These are phyloP conservation scores for Martiniozyma asiatica DNA, from an alignment of 1,139 yeast species.

Conservation along the genomic window DNA sequence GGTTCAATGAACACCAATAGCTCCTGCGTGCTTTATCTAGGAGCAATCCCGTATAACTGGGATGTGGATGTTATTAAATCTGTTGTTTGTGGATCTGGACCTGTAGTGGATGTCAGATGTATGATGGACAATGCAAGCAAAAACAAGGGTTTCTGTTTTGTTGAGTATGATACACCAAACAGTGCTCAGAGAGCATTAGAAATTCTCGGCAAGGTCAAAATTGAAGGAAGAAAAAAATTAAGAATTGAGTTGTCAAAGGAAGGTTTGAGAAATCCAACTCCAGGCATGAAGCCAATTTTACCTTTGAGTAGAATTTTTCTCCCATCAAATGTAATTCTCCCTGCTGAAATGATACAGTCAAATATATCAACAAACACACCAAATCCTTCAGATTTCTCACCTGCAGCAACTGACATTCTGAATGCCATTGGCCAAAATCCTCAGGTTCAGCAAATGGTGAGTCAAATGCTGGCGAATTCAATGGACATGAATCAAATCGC, in stretches of 20 bases:
- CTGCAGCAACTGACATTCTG: slow-evolving; percentile 10
- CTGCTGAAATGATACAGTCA: slow-evolving; percentile 33
- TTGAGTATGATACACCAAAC: slow-evolving; percentile 39
- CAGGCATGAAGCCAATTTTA: slow-evolving; percentile 30
- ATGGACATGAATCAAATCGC: slow-evolving; percentile 22
- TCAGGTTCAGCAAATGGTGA: slow-evolving; percentile 21
- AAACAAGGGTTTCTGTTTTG: slow-evolving; percentile 54
- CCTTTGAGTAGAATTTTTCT: slow-evolving; percentile 31
- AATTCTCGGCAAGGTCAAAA: slow-evolving; percentile 31
- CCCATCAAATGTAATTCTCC: slow-evolving; percentile 45
- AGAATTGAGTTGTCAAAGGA: slow-evolving; percentile 53
- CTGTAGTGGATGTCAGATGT: slow-evolving; percentile 48
- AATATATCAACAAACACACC: slow-evolving; percentile 9
- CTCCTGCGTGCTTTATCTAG: slow-evolving; percentile 41
- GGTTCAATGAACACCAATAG: slow-evolving; percentile 1
- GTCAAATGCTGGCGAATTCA: slow-evolving; percentile 23
- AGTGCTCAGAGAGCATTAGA: slow-evolving; percentile 41
- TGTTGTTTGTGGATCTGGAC: slow-evolving; percentile 56
- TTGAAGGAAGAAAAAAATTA: slow-evolving; percentile 32
- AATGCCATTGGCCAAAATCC: slow-evolving; percentile 17
- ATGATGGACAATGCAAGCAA: slow-evolving; percentile 53
- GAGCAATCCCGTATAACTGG: slow-evolving; percentile 58
- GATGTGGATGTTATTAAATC: slow-evolving; percentile 40
- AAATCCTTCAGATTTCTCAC: slow-evolving; percentile 4
- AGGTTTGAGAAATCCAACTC: slow-evolving; percentile 33